These are phyloP conservation scores for Fonsecaea monophora DNA, from an alignment of 2,329 filamentous ascomycete genomes.

Conservation along the genomic window DNA sequence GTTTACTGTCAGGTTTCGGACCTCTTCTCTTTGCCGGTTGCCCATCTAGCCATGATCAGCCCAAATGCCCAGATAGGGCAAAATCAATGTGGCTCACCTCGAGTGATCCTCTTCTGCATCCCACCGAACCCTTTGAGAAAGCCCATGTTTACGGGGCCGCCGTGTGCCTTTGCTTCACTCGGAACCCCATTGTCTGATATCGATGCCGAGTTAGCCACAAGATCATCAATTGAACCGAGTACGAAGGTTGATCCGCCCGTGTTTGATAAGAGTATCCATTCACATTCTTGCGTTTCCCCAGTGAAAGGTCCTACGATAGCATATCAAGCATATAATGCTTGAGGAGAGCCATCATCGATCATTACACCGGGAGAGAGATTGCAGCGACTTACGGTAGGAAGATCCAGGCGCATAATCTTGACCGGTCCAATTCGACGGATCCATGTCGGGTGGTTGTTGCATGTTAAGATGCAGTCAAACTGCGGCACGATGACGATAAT, in stretches of 20 bases:
- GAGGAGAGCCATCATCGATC: background rate
- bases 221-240: background rate
- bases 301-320: background rate
- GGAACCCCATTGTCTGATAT: constrained; percentile 30
- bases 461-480: constrained; percentile 25
- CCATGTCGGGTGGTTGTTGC: constrained; percentile 33
- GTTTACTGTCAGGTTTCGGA: constrained; percentile 95
- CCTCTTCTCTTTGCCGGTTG: constrained; percentile 87
- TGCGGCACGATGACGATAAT: constrained; percentile 28
- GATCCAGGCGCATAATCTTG: constrained; percentile 31
- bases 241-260: background rate
- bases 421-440: constrained; percentile 28
- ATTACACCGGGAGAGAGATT: background rate
- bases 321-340: background rate
- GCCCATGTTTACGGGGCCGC: constrained; percentile 56
- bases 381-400: constrained; percentile 27
- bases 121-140: constrained; percentile 71
- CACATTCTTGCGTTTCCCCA: background rate
- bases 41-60: constrained; percentile 65
- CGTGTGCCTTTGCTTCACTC: constrained; percentile 27
- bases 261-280: background rate
- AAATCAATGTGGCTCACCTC: constrained; percentile 60
- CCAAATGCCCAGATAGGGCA: background rate
- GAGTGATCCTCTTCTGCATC: constrained; percentile 73
- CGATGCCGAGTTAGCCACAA: constrained; percentile 6